phyloP scores from a whole-genome alignment of 805 yeast species.

The Yarrowia bubula region DNA sequence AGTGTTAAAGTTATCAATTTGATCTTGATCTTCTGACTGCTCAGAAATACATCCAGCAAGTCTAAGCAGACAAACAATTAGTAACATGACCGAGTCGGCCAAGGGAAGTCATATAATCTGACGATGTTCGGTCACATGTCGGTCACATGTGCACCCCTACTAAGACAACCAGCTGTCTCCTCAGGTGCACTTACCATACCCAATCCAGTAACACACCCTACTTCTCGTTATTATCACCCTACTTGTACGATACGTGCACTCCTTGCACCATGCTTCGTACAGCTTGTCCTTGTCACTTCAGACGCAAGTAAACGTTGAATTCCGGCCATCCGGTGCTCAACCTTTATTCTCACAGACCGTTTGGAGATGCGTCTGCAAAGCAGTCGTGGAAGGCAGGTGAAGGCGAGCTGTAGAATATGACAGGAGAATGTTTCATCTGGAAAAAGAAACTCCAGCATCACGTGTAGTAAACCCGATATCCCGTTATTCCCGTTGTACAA shows the following conservation, averaged over 20 bases:
- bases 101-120: no score
- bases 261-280: neutral
- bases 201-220: no score
- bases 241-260: no score
- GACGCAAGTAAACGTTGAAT: neutral
- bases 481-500: neutral
- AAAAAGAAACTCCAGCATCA: neutral
- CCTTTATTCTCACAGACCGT: neutral
- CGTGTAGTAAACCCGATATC: no score
- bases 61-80: no score
- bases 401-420: neutral
- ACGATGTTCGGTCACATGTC: no score
- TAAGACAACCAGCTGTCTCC: no score
- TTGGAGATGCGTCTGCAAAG: neutral
- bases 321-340: slow-evolving; percentile 1
- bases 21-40: slow-evolving; percentile 3
- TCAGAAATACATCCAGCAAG: neutral
- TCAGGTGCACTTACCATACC: no score
- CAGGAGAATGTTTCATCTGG: neutral
- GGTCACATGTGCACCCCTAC: no score
- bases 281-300: neutral
- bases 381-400: neutral
- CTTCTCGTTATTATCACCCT: no score
- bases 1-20: slow-evolving; percentile 5
- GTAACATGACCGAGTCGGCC: no score